These are phyloP conservation scores for Trametes cinnabarina DNA, from an alignment of 768 basidiomycete genomes.

Conservation along the genomic window DNA sequence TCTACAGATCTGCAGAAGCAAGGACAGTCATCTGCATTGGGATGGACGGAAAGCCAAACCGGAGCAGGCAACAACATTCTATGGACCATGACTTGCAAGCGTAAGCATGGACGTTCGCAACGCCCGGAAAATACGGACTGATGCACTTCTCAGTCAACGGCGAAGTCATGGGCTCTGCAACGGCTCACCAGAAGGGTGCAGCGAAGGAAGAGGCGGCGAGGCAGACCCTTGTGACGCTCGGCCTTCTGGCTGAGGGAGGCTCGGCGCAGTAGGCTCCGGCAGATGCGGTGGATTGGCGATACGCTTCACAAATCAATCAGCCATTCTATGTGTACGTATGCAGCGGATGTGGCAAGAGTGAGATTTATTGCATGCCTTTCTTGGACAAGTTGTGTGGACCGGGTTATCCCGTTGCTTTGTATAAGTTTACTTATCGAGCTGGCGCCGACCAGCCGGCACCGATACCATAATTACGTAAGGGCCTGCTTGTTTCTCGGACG, in stretches of 20 bases:
- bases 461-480: constrained; percentile 1
- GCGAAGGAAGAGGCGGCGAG: constrained; percentile 36
- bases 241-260: neutral
- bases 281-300: neutral
- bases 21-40: constrained; percentile 33
- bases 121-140: neutral
- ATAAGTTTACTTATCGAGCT: neutral
- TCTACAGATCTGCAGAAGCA: constrained; percentile 38
- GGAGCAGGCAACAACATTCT: constrained; percentile 42
- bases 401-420: neutral
- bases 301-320: neutral
- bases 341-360: neutral
- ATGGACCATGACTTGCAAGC: constrained; percentile 60
- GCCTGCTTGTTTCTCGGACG: neutral
- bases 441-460: neutral
- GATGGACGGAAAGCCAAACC: constrained; percentile 38
- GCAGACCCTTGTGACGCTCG: constrained; percentile 26
- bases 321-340: neutral
- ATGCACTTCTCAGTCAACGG: constrained; percentile 42
- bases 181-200: constrained; percentile 39
- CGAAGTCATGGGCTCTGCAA: constrained; percentile 46
- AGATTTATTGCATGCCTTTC: neutral
- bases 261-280: neutral
- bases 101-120: constrained; percentile 35
- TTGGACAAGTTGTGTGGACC: neutral